phyloP scores from a whole-genome alignment of 768 basidiomycete genomes.

The Mycena maculata region DNA sequence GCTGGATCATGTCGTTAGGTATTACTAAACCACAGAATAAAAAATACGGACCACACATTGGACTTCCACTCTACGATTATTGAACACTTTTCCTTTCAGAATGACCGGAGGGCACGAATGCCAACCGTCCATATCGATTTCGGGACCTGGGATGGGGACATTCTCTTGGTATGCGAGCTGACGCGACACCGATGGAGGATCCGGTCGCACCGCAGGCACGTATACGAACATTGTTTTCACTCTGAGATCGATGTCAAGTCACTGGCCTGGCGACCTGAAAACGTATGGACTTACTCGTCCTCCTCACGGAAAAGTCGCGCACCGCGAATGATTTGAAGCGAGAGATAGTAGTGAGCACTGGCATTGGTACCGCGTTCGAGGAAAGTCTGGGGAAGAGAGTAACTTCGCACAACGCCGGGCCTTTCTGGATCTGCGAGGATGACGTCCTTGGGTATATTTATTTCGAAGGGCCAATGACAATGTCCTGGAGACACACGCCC shows the following conservation, averaged over 20 bases:
- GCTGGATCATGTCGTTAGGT: slow-evolving; percentile 40
- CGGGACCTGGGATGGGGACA: slow-evolving; percentile 57
- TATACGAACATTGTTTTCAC: slow-evolving; percentile 37
- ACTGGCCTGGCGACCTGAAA: not conserved
- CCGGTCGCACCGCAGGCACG: slow-evolving; percentile 59
- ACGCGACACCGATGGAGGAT: slow-evolving; percentile 57
- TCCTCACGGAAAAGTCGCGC: slow-evolving; percentile 11
- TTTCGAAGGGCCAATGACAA: slow-evolving; percentile 18
- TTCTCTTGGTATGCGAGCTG: slow-evolving; percentile 62
- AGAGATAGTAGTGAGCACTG: slow-evolving; percentile 20
- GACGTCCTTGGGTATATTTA: slow-evolving; percentile 17
- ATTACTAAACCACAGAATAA: not conserved
- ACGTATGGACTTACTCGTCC: not conserved
- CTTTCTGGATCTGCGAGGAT: slow-evolving; percentile 4
- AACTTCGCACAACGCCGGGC: not conserved
- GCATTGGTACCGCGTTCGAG: slow-evolving; percentile 16
- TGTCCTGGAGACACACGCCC: slow-evolving; percentile 3
- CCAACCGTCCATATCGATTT: slow-evolving; percentile 65
- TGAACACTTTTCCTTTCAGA: slow-evolving; percentile 54
- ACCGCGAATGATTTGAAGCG: slow-evolving; percentile 11
- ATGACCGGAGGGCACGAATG: slow-evolving; percentile 52
- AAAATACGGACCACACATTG: slow-evolving; percentile 54
- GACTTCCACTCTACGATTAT: slow-evolving; percentile 51
- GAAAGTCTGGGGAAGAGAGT: slow-evolving; percentile 28
- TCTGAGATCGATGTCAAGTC: slow-evolving; percentile 31